These are phyloP conservation scores for Cytospora leucostoma DNA, from an alignment of 2,329 filamentous ascomycete species.

Conservation along the genomic window DNA sequence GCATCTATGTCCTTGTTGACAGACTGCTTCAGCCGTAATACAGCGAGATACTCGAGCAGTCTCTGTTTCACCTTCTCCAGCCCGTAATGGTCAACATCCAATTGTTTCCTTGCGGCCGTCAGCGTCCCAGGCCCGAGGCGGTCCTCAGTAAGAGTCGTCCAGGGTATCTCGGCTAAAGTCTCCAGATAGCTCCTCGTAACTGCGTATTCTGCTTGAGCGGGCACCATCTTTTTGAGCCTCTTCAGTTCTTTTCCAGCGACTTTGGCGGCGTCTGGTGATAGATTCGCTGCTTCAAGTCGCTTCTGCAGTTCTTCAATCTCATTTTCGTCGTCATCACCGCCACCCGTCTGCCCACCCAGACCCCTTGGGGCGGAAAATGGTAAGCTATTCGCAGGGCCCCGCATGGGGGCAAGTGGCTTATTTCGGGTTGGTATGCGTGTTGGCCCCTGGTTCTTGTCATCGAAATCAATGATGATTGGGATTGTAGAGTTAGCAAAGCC, in stretches of 20 bases:
- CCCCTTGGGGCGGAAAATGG: conserved; percentile 36
- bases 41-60: conserved; percentile 90
- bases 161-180: conserved; percentile 90
- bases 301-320: conserved; percentile 92
- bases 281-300: conserved; percentile 76
- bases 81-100: conserved; percentile 95
- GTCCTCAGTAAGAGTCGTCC: conserved; percentile 82
- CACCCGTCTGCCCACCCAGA: conserved; percentile 44
- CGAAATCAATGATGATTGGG: conserved; percentile 60
- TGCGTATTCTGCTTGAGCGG: conserved; percentile 92
- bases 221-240: conserved; percentile 90
- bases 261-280: conserved; percentile 83
- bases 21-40: conserved; percentile 91
- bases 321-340: conserved; percentile 77
- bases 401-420: conserved; percentile 34
- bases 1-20: conserved; percentile 81
- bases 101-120: conserved; percentile 77
- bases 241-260: conserved; percentile 89
- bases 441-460: conserved; percentile 53
- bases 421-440: conserved; percentile 38
- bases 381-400: conserved; percentile 30
- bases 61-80: conserved; percentile 97
- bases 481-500: conserved; percentile 69
- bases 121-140: conserved; percentile 81
- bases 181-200: conserved; percentile 93